Conservation (phyloP, 1,139 yeast genomes). For the Blastobotrys malaysiensis region DNA sequence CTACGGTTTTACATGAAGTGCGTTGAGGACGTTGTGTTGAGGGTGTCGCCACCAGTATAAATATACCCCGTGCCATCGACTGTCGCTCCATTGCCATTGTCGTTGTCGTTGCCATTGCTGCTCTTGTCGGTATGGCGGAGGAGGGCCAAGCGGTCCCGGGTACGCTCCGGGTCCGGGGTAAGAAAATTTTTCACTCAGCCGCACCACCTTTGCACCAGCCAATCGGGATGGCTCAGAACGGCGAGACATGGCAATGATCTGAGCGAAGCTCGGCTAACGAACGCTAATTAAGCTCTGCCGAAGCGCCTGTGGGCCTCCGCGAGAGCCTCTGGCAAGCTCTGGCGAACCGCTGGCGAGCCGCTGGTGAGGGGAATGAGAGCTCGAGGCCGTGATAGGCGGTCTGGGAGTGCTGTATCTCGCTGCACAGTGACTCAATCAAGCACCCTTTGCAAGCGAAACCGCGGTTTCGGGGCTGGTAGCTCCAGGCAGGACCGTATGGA, state of each 20-base stretch:
- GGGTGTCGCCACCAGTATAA: too few species aligned
- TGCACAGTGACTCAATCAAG: neutral
- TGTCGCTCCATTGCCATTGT: too few species aligned
- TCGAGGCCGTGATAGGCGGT: neutral
- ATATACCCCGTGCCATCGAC: neutral
- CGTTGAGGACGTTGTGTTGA: neutral
- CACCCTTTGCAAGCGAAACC: neutral
- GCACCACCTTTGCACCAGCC: neutral
- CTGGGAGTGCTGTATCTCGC: neutral
- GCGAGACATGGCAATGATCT: too few species aligned
- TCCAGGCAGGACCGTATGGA: neutral
- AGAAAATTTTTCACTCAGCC: neutral
- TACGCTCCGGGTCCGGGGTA: neutral
- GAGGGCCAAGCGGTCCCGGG: neutral
- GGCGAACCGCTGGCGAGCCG: too few species aligned
- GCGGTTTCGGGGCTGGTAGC: neutral
- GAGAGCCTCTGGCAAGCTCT: too few species aligned
- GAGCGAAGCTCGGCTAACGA: too few species aligned
- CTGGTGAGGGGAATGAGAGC: too few species aligned
- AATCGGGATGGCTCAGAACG: neutral
- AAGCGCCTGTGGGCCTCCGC: too few species aligned
- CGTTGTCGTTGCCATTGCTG: too few species aligned
- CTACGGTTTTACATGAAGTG: neutral
- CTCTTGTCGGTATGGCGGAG: too few species aligned
- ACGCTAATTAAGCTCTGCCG: too few species aligned